phyloP scores from a whole-genome alignment of 2,329 filamentous ascomycete genomes.

The Escovopsis weberi region DNA sequence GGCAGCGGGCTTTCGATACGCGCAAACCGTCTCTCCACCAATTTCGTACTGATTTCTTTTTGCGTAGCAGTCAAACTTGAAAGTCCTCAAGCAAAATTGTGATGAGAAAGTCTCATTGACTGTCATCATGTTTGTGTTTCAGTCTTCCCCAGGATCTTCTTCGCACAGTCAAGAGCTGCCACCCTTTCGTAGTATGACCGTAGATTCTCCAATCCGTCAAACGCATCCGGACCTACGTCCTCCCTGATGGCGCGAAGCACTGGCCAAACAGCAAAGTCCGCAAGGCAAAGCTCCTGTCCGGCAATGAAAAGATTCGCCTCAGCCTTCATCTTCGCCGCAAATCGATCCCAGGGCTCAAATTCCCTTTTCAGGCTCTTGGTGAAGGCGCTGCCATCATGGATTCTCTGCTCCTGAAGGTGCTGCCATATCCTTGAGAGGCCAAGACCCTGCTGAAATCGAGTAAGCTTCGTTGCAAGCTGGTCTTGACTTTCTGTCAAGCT shows the following conservation, averaged over 20 bases:
- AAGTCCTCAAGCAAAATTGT: background rate
- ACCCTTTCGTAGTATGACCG: conserved; percentile 23
- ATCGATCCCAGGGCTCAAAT: conserved; percentile 27
- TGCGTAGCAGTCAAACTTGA: too few relatives aligned
- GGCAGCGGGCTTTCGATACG: too few relatives aligned
- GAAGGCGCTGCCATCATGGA: conserved; percentile 4
- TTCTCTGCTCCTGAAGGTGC: conserved; percentile 3
- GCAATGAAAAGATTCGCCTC: conserved; percentile 26
- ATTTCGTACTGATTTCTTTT: too few relatives aligned
- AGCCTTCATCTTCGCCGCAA: conserved; percentile 13
- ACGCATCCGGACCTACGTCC: conserved; percentile 16
- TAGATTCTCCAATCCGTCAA: conserved; percentile 19
- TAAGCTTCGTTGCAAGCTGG: conserved; percentile 23
- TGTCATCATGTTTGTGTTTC: background rate
- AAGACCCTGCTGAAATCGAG: conserved; percentile 26
- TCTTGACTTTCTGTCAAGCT: conserved; percentile 10
- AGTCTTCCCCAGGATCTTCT: conserved; percentile 10
- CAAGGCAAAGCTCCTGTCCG: conserved; percentile 25
- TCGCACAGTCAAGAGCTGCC: conserved; percentile 9
- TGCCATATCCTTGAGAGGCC: conserved; percentile 24
- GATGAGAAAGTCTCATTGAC: background rate
- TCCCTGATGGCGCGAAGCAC: conserved; percentile 32
- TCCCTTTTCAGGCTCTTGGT: conserved; percentile 15
- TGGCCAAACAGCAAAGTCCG: conserved; percentile 45
- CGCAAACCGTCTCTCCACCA: too few relatives aligned